Base-by-base conservation (phyloP, 768 basidiomycete genomes). In the Lactarius tabidus region DNA sequence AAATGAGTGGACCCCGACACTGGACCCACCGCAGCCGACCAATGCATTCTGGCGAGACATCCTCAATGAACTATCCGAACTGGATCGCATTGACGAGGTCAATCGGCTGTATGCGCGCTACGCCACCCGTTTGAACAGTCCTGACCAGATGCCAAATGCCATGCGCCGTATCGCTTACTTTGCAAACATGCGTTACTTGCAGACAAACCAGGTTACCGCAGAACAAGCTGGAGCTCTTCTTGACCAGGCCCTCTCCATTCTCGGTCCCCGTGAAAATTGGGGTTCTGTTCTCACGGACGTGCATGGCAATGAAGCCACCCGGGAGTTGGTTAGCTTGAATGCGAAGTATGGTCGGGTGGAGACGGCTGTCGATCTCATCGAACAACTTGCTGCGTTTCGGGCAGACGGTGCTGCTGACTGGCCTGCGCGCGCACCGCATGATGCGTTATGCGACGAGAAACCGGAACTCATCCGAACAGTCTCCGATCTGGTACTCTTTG, bases 11-110 rank as follows among this genome's bases (percentile, higher is more conserved):
- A 76, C 81, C 57, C 74, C 84, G 1, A 73, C 80, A 8, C 75
- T 72, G 12, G 73, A 73, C 0, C 79, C 84, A 20, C 74, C 80
- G 5, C 79, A 81, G 14, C 91, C 91, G 3, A 81, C 84, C 67
- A 65, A 70, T 4, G 66, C 75, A 3, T 81, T 85, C 1, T 92
- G 89, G 87, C 66, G 72, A 3, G 60, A 80, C n/a, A 83, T 93
- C 74, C 72, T 93, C 14, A 80, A 84, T 38, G 77, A 79, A 3
- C 80, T 91, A 33, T 84, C 84, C 1, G 71, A 74, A 15, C 74
- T 80, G 14, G 78, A 78, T 39, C 80, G 80, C 71, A 70, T 85
- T 1, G 75, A 76, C 1, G 84, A 88, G 6, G 77, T 90, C 59
- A 85, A 89, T 71, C 75, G 79, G 60, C 67, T 88, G 5, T 87